Conservation (phyloP, 2,329 filamentous ascomycete genomes). For the Metarhizium brunneum region DNA sequence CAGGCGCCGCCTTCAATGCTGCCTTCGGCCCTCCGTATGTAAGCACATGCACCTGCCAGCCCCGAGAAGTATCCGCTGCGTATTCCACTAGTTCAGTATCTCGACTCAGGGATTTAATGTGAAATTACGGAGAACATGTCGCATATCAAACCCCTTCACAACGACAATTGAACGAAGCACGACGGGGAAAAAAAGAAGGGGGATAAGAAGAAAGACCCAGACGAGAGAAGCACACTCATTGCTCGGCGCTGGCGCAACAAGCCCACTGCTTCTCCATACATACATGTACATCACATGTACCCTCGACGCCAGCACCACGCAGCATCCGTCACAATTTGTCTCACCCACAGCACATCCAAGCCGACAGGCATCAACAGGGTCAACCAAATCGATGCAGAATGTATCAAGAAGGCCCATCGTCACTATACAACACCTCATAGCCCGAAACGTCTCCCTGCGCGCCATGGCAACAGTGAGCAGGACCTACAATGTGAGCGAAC, state of each 20-base stretch:
- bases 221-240: neutral
- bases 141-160: neutral
- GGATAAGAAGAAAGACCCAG: too few species aligned
- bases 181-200: neutral
- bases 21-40: too few species aligned
- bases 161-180: neutral
- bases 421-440: slow-evolving; percentile 13
- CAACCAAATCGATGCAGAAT: slow-evolving; percentile 21
- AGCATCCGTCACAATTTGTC: neutral
- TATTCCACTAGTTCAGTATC: neutral
- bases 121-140: neutral
- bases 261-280: neutral
- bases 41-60: neutral
- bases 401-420: slow-evolving; percentile 17
- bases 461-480: slow-evolving; percentile 20
- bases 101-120: neutral
- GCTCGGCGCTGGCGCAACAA: neutral
- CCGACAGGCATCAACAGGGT: neutral
- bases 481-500: slow-evolving; percentile 24
- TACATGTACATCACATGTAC: too few species aligned
- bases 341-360: neutral
- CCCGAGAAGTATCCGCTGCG: neutral
- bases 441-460: slow-evolving; percentile 8
- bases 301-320: neutral
- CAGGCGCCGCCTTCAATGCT: too few species aligned